Base-by-base conservation (phyloP, 352 stramenopile species). In the Peronospora farinosa region DNA sequence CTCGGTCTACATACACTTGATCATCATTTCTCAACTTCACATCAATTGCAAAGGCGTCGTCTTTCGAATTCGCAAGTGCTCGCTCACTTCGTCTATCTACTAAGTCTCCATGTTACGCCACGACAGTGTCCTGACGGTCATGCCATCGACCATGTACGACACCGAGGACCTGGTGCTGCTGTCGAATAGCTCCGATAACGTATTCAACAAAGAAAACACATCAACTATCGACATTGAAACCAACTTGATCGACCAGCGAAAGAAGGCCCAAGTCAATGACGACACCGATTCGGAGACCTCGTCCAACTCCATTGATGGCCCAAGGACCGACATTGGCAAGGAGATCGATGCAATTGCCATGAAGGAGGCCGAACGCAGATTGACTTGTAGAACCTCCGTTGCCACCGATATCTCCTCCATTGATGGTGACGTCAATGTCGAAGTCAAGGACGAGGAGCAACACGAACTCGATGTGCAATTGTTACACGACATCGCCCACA, bases 401-500 rank as follows among this genome's bases (percentile, higher is more conserved):
- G 59, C 48, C 44, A 67, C 59, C 23, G 49, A 62, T 33, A 40
- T 58, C 7, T 64, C 54, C 0, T 64, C 45, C 16, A 35, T 67
- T 16, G 58, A 58, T 0, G 54, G 25, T 28, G 52, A 16, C 15
- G 31, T 38, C n/a, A 32, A 62, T 7, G 25, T 45, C 2, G 31
- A 47, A 38, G 39, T 47, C 12, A 40, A 57, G 11, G 47, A 61
- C 5, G 53, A 63, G 11, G 58, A 58, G 11, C 19, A 49, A 1
- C 35, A 67, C 8, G 47, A 58, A n/a, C 19, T 69, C 3, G 61
- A 69, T 38, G 47, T 63, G 19, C 53, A 67, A 17, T 40, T 82
- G 28, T 39, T 81, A 36, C 35, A 60, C 38, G 61, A 74, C 40
- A 64, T 86, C 12, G 54, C 60, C 23, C 31, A 64, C 27, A 77